A percentile compares a stretch with the other conserved stretches of the same genome.
Conservation (phyloP, 352 stramenopile species). For the Globisporangium megalacanthum region DNA sequence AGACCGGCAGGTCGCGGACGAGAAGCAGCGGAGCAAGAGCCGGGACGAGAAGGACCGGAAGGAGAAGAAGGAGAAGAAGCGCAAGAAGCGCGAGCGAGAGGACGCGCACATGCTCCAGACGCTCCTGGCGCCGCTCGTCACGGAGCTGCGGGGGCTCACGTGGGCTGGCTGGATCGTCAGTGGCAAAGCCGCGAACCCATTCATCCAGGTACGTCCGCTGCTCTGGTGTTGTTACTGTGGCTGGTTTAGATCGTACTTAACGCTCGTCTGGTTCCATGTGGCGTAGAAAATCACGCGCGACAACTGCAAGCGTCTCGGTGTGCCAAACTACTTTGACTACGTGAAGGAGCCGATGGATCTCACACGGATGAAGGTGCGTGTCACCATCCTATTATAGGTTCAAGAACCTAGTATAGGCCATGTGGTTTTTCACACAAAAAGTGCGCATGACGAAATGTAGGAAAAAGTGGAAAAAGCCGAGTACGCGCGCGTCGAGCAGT, state of each 20-base stretch:
- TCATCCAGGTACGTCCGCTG: slow-evolving; percentile 34
- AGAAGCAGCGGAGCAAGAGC: slow-evolving; percentile 41
- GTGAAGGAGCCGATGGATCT: slow-evolving; percentile 79
- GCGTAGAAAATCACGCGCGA: slow-evolving; percentile 72
- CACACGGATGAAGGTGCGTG: slow-evolving; percentile 59
- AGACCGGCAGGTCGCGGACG: slow-evolving; percentile 29
- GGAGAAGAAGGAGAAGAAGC: slow-evolving; percentile 85
- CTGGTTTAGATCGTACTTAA: background rate
- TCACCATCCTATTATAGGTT: background rate
- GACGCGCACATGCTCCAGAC: slow-evolving; percentile 65
- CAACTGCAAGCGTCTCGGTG: slow-evolving; percentile 77
- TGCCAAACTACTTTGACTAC: slow-evolving; percentile 86
- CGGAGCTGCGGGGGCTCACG: slow-evolving; percentile 59
- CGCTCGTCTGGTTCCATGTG: background rate
- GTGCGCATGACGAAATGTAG: slow-evolving; percentile 4
- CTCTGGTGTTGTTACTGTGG: background rate
- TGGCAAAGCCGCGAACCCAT: slow-evolving; percentile 71
- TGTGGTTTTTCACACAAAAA: background rate
- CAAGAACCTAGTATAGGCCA: background rate
- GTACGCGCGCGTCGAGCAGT: slow-evolving; percentile 75
- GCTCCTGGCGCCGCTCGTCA: slow-evolving; percentile 61
- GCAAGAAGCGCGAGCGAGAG: slow-evolving; percentile 74
- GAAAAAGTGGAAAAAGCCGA: slow-evolving; percentile 72
- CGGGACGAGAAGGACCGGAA: slow-evolving; percentile 74
- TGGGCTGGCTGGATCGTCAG: slow-evolving; percentile 71